phyloP scores from a whole-genome alignment of 768 basidiomycete genomes.

The Lactifluus hygrophoroides region DNA sequence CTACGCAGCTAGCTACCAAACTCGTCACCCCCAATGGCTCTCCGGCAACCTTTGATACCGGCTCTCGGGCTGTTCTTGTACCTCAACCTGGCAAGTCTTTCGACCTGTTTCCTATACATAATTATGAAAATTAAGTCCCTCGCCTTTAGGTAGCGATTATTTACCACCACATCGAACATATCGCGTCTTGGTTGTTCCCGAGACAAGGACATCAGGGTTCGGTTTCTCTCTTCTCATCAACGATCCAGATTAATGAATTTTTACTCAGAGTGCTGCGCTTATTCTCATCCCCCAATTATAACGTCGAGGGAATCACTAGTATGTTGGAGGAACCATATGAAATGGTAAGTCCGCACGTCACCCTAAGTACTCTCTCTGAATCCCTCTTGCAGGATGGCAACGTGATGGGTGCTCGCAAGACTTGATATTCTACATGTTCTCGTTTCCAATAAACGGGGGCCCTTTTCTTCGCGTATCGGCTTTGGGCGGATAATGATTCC shows the following conservation, averaged over 20 bases:
- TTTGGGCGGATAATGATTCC: conserved; percentile 8
- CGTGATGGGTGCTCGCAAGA: background rate
- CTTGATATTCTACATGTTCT: background rate
- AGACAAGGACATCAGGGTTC: conserved; percentile 35
- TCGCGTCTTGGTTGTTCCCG: conserved; percentile 36
- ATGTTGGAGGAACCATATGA: conserved; percentile 25
- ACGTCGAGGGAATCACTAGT: conserved; percentile 12
- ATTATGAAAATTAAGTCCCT: background rate
- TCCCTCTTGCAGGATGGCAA: conserved; percentile 7
- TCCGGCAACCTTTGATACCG: conserved; percentile 55
- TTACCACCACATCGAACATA: conserved; percentile 38
- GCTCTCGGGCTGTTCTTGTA: conserved; percentile 53
- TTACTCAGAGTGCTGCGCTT: conserved; percentile 33
- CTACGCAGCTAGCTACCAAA: conserved; percentile 65
- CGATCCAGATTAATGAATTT: conserved; percentile 6
- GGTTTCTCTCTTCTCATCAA: conserved; percentile 16
- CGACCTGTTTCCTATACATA: background rate
- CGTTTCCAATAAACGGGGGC: background rate
- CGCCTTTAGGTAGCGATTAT: conserved; percentile 28
- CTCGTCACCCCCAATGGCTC: conserved; percentile 56
- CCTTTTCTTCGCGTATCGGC: background rate
- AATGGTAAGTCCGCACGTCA: conserved; percentile 21
- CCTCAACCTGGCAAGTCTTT: conserved; percentile 49
- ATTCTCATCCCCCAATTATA: conserved; percentile 30
- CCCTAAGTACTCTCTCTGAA: background rate